Evolutionary conservation across 805 yeast genomes (phyloP), one percentile per base, ranked within the genome.

Genomic region (Candida tallmaniae): DNA sequence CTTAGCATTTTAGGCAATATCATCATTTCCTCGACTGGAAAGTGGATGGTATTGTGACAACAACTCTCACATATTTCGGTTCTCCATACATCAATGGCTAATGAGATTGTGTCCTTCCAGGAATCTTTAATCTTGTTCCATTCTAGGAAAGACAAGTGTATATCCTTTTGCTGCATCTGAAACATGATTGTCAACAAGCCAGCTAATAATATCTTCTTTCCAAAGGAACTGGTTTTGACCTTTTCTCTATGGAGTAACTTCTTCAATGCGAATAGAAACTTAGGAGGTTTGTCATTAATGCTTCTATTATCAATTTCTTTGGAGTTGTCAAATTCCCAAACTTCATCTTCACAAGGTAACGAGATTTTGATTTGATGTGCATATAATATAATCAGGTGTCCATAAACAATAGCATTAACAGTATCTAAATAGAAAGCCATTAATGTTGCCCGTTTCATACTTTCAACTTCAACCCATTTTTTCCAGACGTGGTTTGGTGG

Each of bases 361-460:
- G 54, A 47, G 4, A 54, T 29, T 30, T 56, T 54, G 18, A 54
- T 49, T 33, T 55, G 58, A 35, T 55, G 50, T 13, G 59, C 60
- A 36, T 49, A 54, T 7, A 55, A 35, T 2, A 51, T 40, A 2
- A 49, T 38, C 31, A 42, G 42, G 29, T 55, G 60, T 3, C 66
- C 65, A 29, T 58, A 62, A 3, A 62, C 54, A 3, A 65, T 52
- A 4, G 68, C 60, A 33, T 58, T 48, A 5, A 61, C 49, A 1
- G 64, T 52, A 38, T 63, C 69, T 29, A 63, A 50, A 38, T 46
- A 59, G 47, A 44, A 65, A 27, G 49, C 64, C 63, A 64, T 61
- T 35, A 49, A 48, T 36, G 44, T 54, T 13, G 51, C 67, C 35
- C 52, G 49, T 39, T 55, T 65, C 58, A 56, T 52, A 5, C 54